Percentiles rank a stretch among this genome's conserved stretches.
Evolutionary conservation across 2,329 filamentous ascomycete species (phyloP).

Genomic region (Aphanocladium album): DNA sequence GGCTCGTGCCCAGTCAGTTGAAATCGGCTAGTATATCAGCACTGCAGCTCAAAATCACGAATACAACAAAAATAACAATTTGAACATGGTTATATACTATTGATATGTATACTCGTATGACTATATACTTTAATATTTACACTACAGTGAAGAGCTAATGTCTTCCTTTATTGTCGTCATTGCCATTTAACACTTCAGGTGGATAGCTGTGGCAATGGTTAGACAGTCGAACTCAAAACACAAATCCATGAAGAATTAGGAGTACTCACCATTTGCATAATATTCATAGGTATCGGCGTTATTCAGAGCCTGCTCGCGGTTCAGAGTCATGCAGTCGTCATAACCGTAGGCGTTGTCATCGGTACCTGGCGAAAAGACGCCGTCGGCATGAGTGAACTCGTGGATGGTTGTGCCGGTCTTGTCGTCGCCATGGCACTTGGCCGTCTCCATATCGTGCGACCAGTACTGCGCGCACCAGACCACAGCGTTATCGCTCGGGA

Average conservation of each 20-base stretch:
- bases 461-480: slow-evolving; percentile 6
- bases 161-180: background rate
- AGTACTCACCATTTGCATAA: background rate
- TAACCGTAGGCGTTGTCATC: slow-evolving; percentile 2
- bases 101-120: no score
- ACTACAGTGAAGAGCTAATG: no score
- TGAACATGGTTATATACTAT: no score
- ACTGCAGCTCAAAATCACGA: background rate
- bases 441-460: background rate
- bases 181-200: background rate
- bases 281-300: slow-evolving; percentile 7
- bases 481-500: background rate
- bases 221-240: background rate
- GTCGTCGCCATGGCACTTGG: slow-evolving; percentile 3
- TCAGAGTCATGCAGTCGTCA: background rate
- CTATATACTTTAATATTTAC: background rate
- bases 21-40: background rate
- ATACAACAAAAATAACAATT: no score
- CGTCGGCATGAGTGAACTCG: background rate
- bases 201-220: background rate
- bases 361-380: background rate
- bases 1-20: background rate
- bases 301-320: background rate
- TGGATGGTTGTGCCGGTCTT: slow-evolving; percentile 6
- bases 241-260: background rate